Evolutionary conservation across 768 basidiomycete species (phyloP), one percentile per base, ranked within the genome.

Genomic region (Leccinum olivaceopallidum): DNA sequence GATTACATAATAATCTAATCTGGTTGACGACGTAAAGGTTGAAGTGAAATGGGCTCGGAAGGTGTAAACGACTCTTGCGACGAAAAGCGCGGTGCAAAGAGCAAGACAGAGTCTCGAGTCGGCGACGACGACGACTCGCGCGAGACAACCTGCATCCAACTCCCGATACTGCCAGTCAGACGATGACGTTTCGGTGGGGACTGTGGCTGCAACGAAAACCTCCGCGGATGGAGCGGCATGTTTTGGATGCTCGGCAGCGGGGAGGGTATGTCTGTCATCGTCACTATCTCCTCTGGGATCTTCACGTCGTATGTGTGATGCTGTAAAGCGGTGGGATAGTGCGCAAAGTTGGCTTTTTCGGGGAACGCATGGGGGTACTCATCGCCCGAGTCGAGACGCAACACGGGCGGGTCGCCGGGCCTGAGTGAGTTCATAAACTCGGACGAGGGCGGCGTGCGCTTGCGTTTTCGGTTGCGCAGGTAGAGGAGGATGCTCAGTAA

Each of bases 381-480:
- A 36, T 63, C 60, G n/a, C 66, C 65, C 2, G 65, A 66, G 8
- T 69, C 72, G 18, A 75, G 63, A 16, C 72, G 74, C 18, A 73
- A 60, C 39, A 73, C 62, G 10, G 72, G 72, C 6, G 65, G 2
- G 13, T 55, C 51, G 18, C 73, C 73, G 0, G 55, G 60, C 49
- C 57, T 63, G 56, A 72, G 59, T 32, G 70, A 69, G 22, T 73
- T 69, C 47, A 83, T 71, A 69, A 87, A 88, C 63, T 86, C 85
- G 18, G 84, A 78, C 16, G 86, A 86, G 4, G 88, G 87, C 1
- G 85, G 78, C n/a, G 74, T 77, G 55, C 75, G 79, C 26, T 68
- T 76, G 47, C 76, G 76, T 20, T 57, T 59, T 22, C 80, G 80
- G 18, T 78, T 75, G 47, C 80, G 81, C 14, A 79, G 65, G 62